A percentile compares a stretch with the other conserved stretches of the same genome.
Conservation (phyloP, 345 rosid genomes). For the Syzygium grande region DNA sequence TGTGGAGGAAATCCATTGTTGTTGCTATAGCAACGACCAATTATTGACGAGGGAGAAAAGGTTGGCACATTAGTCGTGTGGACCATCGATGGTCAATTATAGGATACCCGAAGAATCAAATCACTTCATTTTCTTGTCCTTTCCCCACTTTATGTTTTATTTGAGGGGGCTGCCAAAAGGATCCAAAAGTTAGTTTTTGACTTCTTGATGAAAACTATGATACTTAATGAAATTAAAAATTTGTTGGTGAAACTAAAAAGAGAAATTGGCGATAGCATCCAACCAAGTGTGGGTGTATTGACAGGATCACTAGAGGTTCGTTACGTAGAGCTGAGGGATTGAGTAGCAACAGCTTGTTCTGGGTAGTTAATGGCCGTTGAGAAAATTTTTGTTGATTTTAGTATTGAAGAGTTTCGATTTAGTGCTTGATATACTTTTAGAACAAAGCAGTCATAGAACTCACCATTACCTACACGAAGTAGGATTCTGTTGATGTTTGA, state of each 20-base stretch:
- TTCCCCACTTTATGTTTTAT: too few species aligned
- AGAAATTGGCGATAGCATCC: background rate
- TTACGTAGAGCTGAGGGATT: background rate
- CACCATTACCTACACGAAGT: background rate
- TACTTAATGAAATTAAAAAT: background rate
- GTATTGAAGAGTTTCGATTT: background rate
- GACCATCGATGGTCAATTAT: too few species aligned
- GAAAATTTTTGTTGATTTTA: background rate
- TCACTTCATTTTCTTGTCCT: too few species aligned
- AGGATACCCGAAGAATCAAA: too few species aligned
- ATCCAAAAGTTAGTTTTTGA: background rate
- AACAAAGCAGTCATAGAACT: background rate
- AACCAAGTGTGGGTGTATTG: background rate
- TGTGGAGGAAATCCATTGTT: too few species aligned
- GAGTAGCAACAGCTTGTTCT: background rate
- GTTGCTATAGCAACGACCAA: too few species aligned
- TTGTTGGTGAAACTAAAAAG: background rate
- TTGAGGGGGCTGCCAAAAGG: too few species aligned
- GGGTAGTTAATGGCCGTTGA: background rate
- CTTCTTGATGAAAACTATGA: background rate
- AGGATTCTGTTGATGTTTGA: background rate
- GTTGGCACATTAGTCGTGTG: too few species aligned
- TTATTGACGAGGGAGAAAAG: too few species aligned
- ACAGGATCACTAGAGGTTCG: background rate
- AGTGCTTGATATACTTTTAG: background rate